Evolutionary conservation across 208 protist species (phyloP), one percentile per base, ranked within the genome.

Genomic region (Acanthamoeba healyi): DNA sequence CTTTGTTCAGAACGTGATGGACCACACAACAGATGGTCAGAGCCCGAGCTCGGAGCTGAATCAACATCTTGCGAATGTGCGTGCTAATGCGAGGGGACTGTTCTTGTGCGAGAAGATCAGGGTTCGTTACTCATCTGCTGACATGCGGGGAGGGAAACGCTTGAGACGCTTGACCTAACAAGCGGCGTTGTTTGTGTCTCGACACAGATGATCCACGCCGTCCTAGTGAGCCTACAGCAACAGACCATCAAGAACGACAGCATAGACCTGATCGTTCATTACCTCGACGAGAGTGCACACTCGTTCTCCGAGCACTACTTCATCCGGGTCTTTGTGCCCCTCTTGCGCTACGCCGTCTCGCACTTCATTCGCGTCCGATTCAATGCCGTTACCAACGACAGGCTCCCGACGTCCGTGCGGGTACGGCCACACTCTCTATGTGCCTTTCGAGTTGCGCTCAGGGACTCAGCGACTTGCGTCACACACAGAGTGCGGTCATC

Each of bases 21-120:
- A 44, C 19, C 77, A 86, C 32, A 22, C 32, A 46, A 40, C 77
- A 19, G 77, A 61, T 6, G 24, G 29, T 36, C 42, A 19, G 10
- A 38, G 32, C 26, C 24, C 74, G 7, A n/a, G 26, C 5, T 84
- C 74, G 9, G 74, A 86, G 29, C 32, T 46, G 1, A 36, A 86
- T 14, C 77, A 54, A 22, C 77, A 56, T 29, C 77, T 61, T 7
- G 34, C 19, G 15, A 17, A 10, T 38, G 49, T 56, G 32, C 42
- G 40, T 10, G 32, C 77, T 15, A 51, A 24, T 24, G 49, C 77
- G 32, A 44, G 29, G 15, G n/a, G 29, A 15, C 77, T 86, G n/a
- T 86, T 86, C 40, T 19, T 91, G 26, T 67, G 54, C 58, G 84
- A 91, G 40, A 91, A 91, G 24, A 70, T 91, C 54, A 63, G 34